A percentile compares a stretch with the other conserved stretches of the same genome.
Conservation (phyloP, 768 basidiomycete species). For the Podaxis sp. region DNA sequence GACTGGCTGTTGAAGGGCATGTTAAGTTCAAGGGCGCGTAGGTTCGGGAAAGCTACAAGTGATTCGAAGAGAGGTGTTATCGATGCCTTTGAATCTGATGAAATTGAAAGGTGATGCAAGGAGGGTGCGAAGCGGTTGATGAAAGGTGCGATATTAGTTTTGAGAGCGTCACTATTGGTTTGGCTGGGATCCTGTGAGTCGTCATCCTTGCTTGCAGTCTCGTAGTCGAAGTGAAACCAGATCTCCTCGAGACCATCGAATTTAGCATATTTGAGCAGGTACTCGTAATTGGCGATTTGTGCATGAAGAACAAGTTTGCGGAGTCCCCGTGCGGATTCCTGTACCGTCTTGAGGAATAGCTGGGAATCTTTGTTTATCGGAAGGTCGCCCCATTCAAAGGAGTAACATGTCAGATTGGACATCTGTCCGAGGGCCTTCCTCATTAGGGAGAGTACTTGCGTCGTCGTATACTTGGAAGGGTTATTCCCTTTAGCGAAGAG, state of each 20-base stretch:
- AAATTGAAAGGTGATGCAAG: slow-evolving; percentile 32
- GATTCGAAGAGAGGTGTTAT: slow-evolving; percentile 23
- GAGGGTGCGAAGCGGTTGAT: background rate
- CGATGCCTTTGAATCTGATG: slow-evolving; percentile 25
- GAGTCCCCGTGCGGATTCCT: background rate
- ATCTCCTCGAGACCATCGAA: background rate
- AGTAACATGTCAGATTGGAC: background rate
- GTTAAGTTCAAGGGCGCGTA: background rate
- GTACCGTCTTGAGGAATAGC: background rate
- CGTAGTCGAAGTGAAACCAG: background rate
- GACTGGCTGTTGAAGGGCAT: background rate
- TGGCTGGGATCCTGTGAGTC: background rate
- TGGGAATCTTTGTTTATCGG: background rate
- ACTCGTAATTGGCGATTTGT: background rate
- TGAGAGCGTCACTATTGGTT: background rate
- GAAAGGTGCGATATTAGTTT: background rate
- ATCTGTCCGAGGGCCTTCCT: background rate
- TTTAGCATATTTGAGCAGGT: background rate
- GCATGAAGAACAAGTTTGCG: background rate
- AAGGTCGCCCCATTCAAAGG: slow-evolving; percentile 8
- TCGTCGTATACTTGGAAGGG: background rate
- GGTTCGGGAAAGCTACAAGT: slow-evolving; percentile 17
- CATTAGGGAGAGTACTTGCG: background rate
- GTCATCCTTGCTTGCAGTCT: background rate
- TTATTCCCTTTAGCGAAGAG: background rate